Evolutionary conservation across 768 basidiomycete species (phyloP), one percentile per base, ranked within the genome.

Genomic region (Dendrothele bispora): DNA sequence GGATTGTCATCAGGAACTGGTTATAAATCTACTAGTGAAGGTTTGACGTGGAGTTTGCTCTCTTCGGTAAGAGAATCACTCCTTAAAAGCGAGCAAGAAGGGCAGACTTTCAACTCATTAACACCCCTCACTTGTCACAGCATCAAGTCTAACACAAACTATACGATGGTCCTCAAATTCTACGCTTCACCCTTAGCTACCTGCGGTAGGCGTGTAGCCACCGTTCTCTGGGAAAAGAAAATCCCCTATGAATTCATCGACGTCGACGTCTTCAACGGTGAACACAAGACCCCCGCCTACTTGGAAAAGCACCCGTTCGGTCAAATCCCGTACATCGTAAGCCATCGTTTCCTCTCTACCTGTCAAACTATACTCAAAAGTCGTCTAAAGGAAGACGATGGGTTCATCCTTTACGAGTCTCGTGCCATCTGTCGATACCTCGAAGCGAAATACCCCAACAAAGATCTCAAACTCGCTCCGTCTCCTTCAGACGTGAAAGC

Each of bases 391-490:
- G 67, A 78, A 43, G 81, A 84, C 21, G 79, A 80, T 36, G 83
- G 82, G 4, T 79, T 84, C 62, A 66, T 76, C 46, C 54, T 89
- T 22, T 86, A 74, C 60, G 83, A 85, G 56, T 75, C 75, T 32
- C 78, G 83, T 12, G 83, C 83, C 1, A 84, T 87, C 51, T 61
- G 58, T 29, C 75, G 79, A 12, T 88, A 87, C 59, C 56, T 86
- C 55, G 76, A 70, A 28, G 60, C 62, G 30, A 85, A 84, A 61
- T 79, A 81, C 54, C 58, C 73, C 6, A 49, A 65, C 40, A 73
- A 82, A 50, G 82, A 81, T 18, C 68, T 75, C 4, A 48, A 61
- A 11, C 70, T 86, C 26, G 65, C 82, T 24, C 84, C 86, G 14
- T 54, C 55, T 18, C 67, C 61, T 2, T 67, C 65, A n/a, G 70